Evolutionary conservation across 2,329 filamentous ascomycete species (phyloP), one percentile per base, ranked within the genome.

Genomic region (Ramularia collo-cygni): DNA sequence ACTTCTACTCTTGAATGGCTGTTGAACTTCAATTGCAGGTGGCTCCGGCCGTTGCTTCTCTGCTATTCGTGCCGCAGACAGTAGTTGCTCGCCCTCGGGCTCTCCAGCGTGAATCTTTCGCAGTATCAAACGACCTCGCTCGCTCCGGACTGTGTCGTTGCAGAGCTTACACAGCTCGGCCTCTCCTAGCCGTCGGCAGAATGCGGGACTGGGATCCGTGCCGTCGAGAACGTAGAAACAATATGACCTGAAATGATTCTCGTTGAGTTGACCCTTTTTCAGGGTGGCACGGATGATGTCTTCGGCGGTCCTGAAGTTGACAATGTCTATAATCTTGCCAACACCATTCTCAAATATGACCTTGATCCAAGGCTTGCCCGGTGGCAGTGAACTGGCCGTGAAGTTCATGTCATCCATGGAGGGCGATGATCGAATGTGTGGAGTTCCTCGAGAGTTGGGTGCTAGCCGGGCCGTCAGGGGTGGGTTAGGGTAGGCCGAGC

Each of bases 191-290:
- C 85, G 80, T 44, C 88, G 81, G 61, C 86, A 93, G 57, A 88
- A 80, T 35, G 75, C 76, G 19, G 87, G 83, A 52, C 92, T 83
- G 2, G 89, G 81, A 34, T 95, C 87, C 28, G 87, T 70, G 36
- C 89, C 90, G 51, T 86, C 82, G 43, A 96, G 72, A 1, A 95
- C 83, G 71, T 92, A 96, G 67, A 98, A 96, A 68, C 89, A 95
- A 66, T 95, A 96, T 58, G 93, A 95, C 55, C 88, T 79, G 60
- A 92, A 85, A 56, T 95, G 88, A 47, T 90, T 85, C 58, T 95
- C 88, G 15, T 88, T 85, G 19, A 95, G 74, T 28, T 81, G 80
- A 48, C 95, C 85, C 62, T 96, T 96, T 52, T 83, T 79, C 31
- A 96, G 67, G 0, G 92, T 94, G 45, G 86, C 83, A 32, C 88